These are phyloP conservation scores for Anthostomella pinea DNA, from an alignment of 2,329 filamentous ascomycete genomes.

Conservation along the genomic window DNA sequence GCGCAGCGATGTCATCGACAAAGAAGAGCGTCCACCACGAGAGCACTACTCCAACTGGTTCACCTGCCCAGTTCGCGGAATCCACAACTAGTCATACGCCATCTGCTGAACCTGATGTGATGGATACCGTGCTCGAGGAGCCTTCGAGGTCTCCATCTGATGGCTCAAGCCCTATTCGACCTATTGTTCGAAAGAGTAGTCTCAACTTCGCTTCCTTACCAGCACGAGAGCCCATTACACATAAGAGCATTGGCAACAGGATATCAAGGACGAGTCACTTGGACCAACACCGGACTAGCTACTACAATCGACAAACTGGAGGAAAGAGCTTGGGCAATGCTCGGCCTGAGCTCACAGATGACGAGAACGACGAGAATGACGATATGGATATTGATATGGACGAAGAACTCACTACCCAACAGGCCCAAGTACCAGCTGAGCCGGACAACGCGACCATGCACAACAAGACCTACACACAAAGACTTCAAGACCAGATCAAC, in stretches of 20 bases:
- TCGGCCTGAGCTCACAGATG: slow-evolving; percentile 38
- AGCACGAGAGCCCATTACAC: slow-evolving; percentile 82
- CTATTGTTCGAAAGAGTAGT: slow-evolving; percentile 86
- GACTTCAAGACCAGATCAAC: slow-evolving; percentile 89
- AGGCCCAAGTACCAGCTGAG: slow-evolving; percentile 46
- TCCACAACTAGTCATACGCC: slow-evolving; percentile 11
- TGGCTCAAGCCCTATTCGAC: slow-evolving; percentile 70
- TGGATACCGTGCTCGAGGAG: slow-evolving; percentile 29
- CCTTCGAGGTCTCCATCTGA: slow-evolving; percentile 58
- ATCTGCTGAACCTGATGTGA: slow-evolving; percentile 19
- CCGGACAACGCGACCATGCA: slow-evolving; percentile 57
- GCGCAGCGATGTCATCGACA: slow-evolving; percentile 14
- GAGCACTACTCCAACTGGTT: slow-evolving; percentile 33
- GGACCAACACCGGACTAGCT: slow-evolving; percentile 69
- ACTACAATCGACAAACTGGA: slow-evolving; percentile 69
- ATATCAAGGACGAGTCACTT: slow-evolving; percentile 75
- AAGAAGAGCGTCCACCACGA: slow-evolving; percentile 21
- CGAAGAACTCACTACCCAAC: slow-evolving; percentile 39
- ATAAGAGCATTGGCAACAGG: slow-evolving; percentile 76
- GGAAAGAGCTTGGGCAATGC: slow-evolving; percentile 66
- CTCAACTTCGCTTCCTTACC: slow-evolving; percentile 91
- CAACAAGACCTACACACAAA: slow-evolving; percentile 89
- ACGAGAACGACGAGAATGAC: slow-evolving; percentile 42
- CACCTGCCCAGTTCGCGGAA: slow-evolving; percentile 19
- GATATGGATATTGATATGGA: slow-evolving; percentile 48